Evolutionary conservation across 495 filamentous ascomycete genomes (phyloP), one percentile per base, ranked within the genome.

Genomic region (Cercophora samala): DNA sequence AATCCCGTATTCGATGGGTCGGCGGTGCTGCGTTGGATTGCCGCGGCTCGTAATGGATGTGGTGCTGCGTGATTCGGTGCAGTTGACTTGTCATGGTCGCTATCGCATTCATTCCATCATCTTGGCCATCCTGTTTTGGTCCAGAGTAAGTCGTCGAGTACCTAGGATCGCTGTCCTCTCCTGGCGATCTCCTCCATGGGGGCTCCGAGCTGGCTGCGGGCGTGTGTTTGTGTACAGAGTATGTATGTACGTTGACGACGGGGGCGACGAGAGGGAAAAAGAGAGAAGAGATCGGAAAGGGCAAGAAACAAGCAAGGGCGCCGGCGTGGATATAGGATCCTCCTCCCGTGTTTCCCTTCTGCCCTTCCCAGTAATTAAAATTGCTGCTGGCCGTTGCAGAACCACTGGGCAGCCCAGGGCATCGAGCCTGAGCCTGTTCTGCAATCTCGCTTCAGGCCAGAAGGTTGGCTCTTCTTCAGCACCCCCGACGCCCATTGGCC

Each of bases 1-100:
- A 55, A 71, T 37, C 64, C 73, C 75, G 75, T 75, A 75, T 77
- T 72, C 70, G 68, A 70, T 59, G 64, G 46, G 68, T 60, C 26
- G 55, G 65, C 66, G 63, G 65, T 67, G 63, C 63, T 23, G 59
- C 32, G 66, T 62, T 66, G 64, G 67, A 63, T 58, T 60, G 64
- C 46, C 53, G 52, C 64, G 68, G 65, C 70, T 72, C 69, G 73
- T 72, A 70, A 63, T 56, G 70, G 54, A 51, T 68, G 60, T 53
- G 67, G 62, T 63, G 70, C 54, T 25, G 63, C 58, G 58, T 61
- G 58, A 51, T 68, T 66, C 65, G 60, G 70, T 66, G 69, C 72
- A 69, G 66, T 69, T 66, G 69, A 72, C 66, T 74, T 67, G 66
- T 68, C 73, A 73, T 75, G 32, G 67, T 70, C 62, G 64, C 24